Conservation (phyloP, 1,139 yeast genomes). For the Candida anutae region DNA sequence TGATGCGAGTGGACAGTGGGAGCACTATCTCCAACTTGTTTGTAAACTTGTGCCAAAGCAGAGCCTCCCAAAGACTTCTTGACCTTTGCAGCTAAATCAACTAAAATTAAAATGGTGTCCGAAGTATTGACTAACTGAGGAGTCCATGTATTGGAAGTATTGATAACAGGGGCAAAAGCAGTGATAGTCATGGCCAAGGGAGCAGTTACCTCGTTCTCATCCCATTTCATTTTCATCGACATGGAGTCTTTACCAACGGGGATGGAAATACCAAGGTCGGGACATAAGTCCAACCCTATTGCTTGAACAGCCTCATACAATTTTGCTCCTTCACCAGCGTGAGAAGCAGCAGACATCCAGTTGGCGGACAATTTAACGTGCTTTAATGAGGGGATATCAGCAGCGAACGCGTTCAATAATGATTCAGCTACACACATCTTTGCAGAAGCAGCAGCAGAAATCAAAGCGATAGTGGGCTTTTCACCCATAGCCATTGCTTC, state of each 20-base stretch:
- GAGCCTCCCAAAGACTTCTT: slow-evolving; percentile 80
- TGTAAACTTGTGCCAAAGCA: slow-evolving; percentile 88
- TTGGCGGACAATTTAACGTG: slow-evolving; percentile 88
- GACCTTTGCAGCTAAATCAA: slow-evolving; percentile 63
- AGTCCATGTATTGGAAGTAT: slow-evolving; percentile 92
- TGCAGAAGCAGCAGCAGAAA: slow-evolving; percentile 93
- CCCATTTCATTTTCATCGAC: slow-evolving; percentile 99
- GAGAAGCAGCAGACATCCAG: slow-evolving; percentile 99
- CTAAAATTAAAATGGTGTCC: slow-evolving; percentile 63
- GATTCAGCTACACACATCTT: slow-evolving; percentile 96
- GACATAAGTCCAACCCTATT: slow-evolving; percentile 89
- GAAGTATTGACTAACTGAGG: slow-evolving; percentile 56
- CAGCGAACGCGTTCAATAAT: slow-evolving; percentile 79
- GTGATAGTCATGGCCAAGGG: slow-evolving; percentile 91
- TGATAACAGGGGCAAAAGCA: slow-evolving; percentile 80
- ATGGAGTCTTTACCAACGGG: slow-evolving; percentile 99
- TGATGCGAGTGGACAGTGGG: slow-evolving; percentile 75
- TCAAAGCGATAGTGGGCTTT: slow-evolving; percentile 83
- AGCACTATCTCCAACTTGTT: slow-evolving; percentile 72
- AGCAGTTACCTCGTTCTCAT: slow-evolving; percentile 82
- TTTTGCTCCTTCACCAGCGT: slow-evolving; percentile 92
- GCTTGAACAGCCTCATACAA: slow-evolving; percentile 97
- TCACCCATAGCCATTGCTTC: slow-evolving; percentile 99
- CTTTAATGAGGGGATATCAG: slow-evolving; percentile 72
- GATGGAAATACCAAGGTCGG: slow-evolving; percentile 81